These are phyloP conservation scores for Anthracocystis setariae DNA, from an alignment of 1,284 basidiomycete genomes.

Conservation along the genomic window DNA sequence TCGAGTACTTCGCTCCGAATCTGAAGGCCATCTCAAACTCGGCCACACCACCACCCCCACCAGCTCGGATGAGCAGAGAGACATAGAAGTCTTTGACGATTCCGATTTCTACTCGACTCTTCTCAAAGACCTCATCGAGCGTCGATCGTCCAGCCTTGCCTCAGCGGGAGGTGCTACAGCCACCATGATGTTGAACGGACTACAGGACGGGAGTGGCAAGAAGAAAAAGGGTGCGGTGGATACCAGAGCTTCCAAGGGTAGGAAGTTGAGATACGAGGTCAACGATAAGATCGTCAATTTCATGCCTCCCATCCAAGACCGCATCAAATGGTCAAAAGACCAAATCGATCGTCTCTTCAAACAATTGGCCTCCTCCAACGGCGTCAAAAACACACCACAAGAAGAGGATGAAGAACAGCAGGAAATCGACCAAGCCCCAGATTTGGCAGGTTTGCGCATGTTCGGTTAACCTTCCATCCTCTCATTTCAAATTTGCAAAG, in stretches of 20 bases:
- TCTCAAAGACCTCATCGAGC: slow-evolving; percentile 64
- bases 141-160: slow-evolving; percentile 23
- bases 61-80: slow-evolving; percentile 5
- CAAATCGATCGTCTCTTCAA: slow-evolving; percentile 61
- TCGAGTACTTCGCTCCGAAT: slow-evolving; percentile 45
- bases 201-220: slow-evolving; percentile 26
- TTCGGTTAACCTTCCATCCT: slow-evolving; percentile 17
- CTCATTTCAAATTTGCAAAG: neutral
- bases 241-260: slow-evolving; percentile 62
- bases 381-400: slow-evolving; percentile 4
- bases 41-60: neutral
- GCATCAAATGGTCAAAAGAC: slow-evolving; percentile 49
- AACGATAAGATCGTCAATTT: slow-evolving; percentile 65
- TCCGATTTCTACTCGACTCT: slow-evolving; percentile 63
- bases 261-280: slow-evolving; percentile 63
- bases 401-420: slow-evolving; percentile 12
- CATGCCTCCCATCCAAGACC: slow-evolving; percentile 62
- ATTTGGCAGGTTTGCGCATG: slow-evolving; percentile 36
- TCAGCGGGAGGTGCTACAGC: slow-evolving; percentile 14
- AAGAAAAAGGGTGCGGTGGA: slow-evolving; percentile 57
- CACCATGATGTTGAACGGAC: slow-evolving; percentile 23
- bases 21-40: slow-evolving; percentile 18
- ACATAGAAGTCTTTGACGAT: slow-evolving; percentile 63
- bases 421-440: slow-evolving; percentile 15
- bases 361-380: slow-evolving; percentile 43